Base-by-base conservation (phyloP, 495 filamentous ascomycete species). In the Aspergillus funiculosus region DNA sequence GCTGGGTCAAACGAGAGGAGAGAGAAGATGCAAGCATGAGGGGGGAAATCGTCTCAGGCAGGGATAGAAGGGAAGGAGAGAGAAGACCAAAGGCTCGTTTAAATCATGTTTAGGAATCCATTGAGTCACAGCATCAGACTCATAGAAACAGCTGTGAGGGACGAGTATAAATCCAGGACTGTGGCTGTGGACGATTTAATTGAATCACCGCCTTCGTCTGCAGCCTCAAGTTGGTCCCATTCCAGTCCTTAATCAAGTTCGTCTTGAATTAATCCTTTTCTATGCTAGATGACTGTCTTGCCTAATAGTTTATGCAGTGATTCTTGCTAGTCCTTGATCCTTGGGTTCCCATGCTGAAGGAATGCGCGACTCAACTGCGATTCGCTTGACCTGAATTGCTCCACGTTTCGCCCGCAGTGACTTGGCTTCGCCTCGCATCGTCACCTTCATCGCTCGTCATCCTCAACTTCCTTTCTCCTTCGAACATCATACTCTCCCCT, bases 341-440 rank as follows among this genome's bases (percentile, higher is more conserved):
- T 39, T 32, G 32, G 18, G n/a, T 21, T 40, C 45, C 32, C 27
- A 47, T 40, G 36, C n/a, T 22, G 27, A 35, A 25, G 43, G 29
- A 34, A 46, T 46, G 43, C 24, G 22, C 25, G 19, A 39, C 21
- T 31, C 25, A 15, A 41, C 43, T 21, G 27, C 45, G 38, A 53
- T 59, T 40, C 44, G 43, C 50, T 35, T 39, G 31, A 52, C 25
- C n/a, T 31, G 30, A 37, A 29, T 34, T 48, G 51, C 39, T 54
- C 50, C 47, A 58, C 51, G 48, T 51, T 53, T 38, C 54, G 46
- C 51, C 51, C 51, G 48, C 15, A 30, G 39, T 54, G 46, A 60
- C 50, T 56, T 63, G 53, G 57, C 59, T 51, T 60, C 53, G 53
- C 52, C 43, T 28, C 49, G 28, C 39, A 37, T 15, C 34, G 22